phyloP scores from a whole-genome alignment of 805 yeast species.

The Danielia reshetovae region DNA sequence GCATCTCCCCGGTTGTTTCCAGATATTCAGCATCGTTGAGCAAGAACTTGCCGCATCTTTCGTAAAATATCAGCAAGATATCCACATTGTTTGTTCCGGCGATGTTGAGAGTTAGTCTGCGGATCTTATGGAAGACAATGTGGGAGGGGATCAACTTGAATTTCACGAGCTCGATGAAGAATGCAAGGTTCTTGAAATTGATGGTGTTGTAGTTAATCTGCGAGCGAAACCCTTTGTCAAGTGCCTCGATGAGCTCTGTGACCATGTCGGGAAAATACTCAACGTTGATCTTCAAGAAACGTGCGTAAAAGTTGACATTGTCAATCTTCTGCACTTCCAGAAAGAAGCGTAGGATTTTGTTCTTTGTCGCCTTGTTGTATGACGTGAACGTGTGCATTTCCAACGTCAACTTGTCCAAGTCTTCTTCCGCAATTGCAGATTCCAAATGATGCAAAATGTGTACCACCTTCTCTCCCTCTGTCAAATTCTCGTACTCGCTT shows the following conservation, averaged over 20 bases:
- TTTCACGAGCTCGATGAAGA: constrained; percentile 72
- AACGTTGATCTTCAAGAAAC: constrained; percentile 65
- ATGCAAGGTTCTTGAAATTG: constrained; percentile 54
- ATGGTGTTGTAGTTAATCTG: constrained; percentile 52
- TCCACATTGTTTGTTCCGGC: constrained; percentile 61
- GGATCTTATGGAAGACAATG: constrained; percentile 67
- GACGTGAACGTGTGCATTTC: constrained; percentile 49
- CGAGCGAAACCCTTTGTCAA: constrained; percentile 59
- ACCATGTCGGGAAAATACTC: constrained; percentile 46
- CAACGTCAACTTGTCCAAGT: constrained; percentile 41
- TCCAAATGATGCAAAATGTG: constrained; percentile 43
- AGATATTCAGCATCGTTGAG: constrained; percentile 53
- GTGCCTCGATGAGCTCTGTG: constrained; percentile 46
- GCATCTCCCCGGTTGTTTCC: constrained; percentile 59
- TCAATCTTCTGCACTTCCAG: constrained; percentile 44
- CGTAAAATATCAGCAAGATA: constrained; percentile 65
- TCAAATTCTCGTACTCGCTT: constrained; percentile 13
- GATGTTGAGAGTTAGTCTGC: constrained; percentile 51
- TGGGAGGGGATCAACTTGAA: constrained; percentile 71
- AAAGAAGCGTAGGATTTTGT: constrained; percentile 56
- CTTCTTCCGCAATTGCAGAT: constrained; percentile 40
- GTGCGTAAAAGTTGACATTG: constrained; percentile 49
- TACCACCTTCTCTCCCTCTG: constrained; percentile 38
- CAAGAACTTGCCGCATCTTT: constrained; percentile 66
- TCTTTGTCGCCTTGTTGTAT: constrained; percentile 69